These are phyloP conservation scores for Brettanomyces sp. DNA, from an alignment of 805 yeast genomes.

Conservation along the genomic window DNA sequence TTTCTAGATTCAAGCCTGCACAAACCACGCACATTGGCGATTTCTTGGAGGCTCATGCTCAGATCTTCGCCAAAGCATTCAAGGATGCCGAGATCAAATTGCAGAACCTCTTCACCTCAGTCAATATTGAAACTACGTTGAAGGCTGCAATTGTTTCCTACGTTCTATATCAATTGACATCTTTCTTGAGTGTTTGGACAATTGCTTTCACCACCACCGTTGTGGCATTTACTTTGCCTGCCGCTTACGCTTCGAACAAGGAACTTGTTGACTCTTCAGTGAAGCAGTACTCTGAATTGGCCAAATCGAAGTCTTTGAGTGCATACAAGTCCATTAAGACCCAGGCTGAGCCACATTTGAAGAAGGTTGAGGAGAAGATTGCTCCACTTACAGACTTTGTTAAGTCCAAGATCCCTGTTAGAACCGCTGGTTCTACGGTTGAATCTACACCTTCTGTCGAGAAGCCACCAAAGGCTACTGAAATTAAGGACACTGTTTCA, in stretches of 20 bases:
- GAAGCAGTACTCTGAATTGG: slow-evolving; percentile 33
- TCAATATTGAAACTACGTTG: slow-evolving; percentile 62
- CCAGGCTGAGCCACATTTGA: slow-evolving; percentile 47
- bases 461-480: slow-evolving; percentile 8
- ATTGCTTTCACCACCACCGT: slow-evolving; percentile 49
- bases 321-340: slow-evolving; percentile 28
- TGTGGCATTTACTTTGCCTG: slow-evolving; percentile 66
- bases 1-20: slow-evolving; percentile 67
- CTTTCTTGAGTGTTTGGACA: slow-evolving; percentile 65
- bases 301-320: slow-evolving; percentile 43
- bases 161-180: slow-evolving; percentile 60
- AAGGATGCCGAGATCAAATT: slow-evolving; percentile 43
- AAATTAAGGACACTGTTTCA: slow-evolving; percentile 1
- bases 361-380: slow-evolving; percentile 46
- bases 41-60: slow-evolving; percentile 19
- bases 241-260: slow-evolving; percentile 63
- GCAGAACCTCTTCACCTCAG: slow-evolving; percentile 55
- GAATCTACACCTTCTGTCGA: slow-evolving; percentile 5
- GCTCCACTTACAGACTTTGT: slow-evolving; percentile 61
- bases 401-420: slow-evolving; percentile 45
- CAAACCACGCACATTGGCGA: slow-evolving; percentile 24
- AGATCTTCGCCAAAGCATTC: slow-evolving; percentile 30
- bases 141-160: slow-evolving; percentile 63
- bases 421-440: slow-evolving; percentile 69
- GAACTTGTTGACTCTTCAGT: slow-evolving; percentile 64